Conservation (phyloP, 2,329 filamentous ascomycete genomes). For the Graphiopsis chlorocephala region DNA sequence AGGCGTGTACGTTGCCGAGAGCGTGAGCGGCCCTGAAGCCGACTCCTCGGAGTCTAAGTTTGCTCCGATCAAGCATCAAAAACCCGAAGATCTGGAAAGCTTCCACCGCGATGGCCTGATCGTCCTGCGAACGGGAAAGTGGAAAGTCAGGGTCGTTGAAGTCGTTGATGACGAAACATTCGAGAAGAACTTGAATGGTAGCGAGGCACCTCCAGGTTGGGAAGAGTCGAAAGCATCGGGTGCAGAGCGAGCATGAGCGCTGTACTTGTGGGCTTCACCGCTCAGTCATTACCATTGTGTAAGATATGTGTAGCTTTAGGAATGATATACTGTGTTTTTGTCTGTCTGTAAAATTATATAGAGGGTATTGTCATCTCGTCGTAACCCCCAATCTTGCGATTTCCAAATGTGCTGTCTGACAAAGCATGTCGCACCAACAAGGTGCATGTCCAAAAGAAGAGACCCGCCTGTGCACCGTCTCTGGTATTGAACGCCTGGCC, state of each 20-base stretch:
- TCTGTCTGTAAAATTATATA: background rate
- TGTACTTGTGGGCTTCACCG: background rate
- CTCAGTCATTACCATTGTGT: background rate
- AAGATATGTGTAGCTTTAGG: background rate
- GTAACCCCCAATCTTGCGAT: background rate
- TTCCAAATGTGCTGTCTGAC: background rate
- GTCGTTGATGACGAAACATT: conserved; percentile 41
- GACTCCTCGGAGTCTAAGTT: conserved; percentile 49
- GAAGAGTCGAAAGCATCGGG: conserved; percentile 1
- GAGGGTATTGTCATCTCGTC: background rate
- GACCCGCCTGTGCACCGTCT: background rate
- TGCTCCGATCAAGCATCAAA: conserved; percentile 60
- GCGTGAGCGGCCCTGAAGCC: conserved; percentile 23
- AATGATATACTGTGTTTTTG: background rate
- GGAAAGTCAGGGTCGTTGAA: conserved; percentile 57
- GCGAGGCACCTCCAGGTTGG: conserved; percentile 2
- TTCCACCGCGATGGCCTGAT: conserved; percentile 56
- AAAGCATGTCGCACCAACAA: background rate
- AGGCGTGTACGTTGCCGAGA: conserved; percentile 33
- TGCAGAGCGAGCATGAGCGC: background rate
- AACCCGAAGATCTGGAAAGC: conserved; percentile 57
- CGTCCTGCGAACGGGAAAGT: conserved; percentile 59
- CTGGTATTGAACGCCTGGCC: background rate
- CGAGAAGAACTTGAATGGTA: background rate
- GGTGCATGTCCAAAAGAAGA: background rate